Evolutionary conservation across 2,329 filamentous ascomycete genomes (phyloP).

Genomic region (Colletotrichum sp.): DNA sequence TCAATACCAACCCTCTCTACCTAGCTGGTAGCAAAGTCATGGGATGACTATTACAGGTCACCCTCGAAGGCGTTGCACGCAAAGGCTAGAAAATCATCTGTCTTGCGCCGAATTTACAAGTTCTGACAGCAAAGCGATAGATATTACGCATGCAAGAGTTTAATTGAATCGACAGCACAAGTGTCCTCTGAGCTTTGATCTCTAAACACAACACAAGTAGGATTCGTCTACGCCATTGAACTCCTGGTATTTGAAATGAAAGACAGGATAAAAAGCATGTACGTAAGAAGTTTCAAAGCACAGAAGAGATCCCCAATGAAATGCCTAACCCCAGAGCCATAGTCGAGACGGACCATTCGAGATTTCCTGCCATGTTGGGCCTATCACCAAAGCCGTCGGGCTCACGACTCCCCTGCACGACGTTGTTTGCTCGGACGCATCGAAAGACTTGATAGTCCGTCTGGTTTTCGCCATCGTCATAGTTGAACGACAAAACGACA

Average conservation of each 20-base stretch:
- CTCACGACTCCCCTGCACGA: background rate
- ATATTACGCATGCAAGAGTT: background rate
- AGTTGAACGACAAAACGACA: background rate
- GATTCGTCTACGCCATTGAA: background rate
- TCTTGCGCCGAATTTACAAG: background rate
- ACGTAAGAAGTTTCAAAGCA: background rate
- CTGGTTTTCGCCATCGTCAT: background rate
- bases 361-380: too few relatives aligned
- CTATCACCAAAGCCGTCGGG: background rate
- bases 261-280: accelerated
- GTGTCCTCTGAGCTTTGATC: background rate
- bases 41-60: accelerated
- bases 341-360: background rate
- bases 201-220: accelerated
- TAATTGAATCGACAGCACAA: background rate
- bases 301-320: background rate
- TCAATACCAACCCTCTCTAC: background rate
- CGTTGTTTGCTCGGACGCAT: background rate
- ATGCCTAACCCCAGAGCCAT: background rate
- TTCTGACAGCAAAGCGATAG: background rate
- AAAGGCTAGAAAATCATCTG: background rate
- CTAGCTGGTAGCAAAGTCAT: background rate
- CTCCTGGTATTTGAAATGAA: background rate
- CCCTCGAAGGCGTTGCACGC: background rate
- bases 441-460: background rate